These are phyloP conservation scores for Pleurostoma richardsiae DNA, from an alignment of 2,329 filamentous ascomycete genomes.

Conservation along the genomic window DNA sequence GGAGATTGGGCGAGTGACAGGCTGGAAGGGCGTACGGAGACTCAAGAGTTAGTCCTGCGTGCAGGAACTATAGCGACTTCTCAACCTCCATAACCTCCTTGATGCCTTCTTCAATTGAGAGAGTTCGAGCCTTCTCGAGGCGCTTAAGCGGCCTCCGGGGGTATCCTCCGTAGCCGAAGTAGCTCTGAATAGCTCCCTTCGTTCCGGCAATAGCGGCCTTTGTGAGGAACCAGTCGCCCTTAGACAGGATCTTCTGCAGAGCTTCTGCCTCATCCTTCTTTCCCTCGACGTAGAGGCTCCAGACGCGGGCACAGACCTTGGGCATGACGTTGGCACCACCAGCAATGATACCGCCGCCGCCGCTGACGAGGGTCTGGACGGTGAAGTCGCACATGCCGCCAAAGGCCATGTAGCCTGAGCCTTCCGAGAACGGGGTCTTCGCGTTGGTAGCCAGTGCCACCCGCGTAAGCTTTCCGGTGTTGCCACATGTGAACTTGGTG, in stretches of 20 bases:
- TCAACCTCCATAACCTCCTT: slow-evolving; percentile 64
- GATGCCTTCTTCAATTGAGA: slow-evolving; percentile 49
- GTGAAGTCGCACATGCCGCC: slow-evolving; percentile 88
- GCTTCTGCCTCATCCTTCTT: slow-evolving; percentile 70
- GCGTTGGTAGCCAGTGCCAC: slow-evolving; percentile 70
- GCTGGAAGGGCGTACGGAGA: too few species aligned
- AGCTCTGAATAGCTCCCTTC: slow-evolving; percentile 74
- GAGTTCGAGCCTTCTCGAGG: slow-evolving; percentile 50
- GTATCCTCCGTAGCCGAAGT: slow-evolving; percentile 76
- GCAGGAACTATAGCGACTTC: slow-evolving; percentile 35
- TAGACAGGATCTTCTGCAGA: slow-evolving; percentile 72
- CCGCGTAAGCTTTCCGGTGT: slow-evolving; percentile 82
- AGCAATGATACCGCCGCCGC: slow-evolving; percentile 79
- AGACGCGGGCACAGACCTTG: slow-evolving; percentile 73
- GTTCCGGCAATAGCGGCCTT: slow-evolving; percentile 82
- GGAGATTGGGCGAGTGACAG: too few species aligned
- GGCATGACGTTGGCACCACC: slow-evolving; percentile 83
- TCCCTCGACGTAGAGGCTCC: slow-evolving; percentile 69
- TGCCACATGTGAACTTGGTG: slow-evolving; percentile 89
- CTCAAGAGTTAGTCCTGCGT: too few species aligned
- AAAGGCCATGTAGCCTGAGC: slow-evolving; percentile 75
- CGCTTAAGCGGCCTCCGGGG: slow-evolving; percentile 69
- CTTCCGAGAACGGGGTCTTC: slow-evolving; percentile 55
- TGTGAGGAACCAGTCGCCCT: slow-evolving; percentile 78
- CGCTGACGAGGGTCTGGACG: slow-evolving; percentile 71